phyloP scores from a whole-genome alignment of 2,329 filamentous ascomycete genomes.

The Helotiales sp. region DNA sequence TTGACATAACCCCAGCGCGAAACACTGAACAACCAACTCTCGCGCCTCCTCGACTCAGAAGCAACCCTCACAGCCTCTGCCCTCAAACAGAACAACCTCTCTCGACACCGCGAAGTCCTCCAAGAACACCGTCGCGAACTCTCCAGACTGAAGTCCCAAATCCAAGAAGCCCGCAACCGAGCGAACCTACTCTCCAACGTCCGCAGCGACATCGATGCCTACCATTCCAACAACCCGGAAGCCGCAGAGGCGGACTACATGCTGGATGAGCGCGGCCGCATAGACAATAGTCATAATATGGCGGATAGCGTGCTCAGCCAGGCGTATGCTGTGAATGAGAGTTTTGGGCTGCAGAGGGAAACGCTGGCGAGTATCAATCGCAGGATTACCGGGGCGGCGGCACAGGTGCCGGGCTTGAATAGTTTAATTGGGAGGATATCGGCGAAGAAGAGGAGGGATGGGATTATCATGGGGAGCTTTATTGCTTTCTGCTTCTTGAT shows the following conservation, averaged over 20 bases:
- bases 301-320: constrained; percentile 91
- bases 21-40: constrained; percentile 77
- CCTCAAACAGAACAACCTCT: constrained; percentile 95
- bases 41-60: constrained; percentile 91
- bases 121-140: constrained; percentile 86
- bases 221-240: constrained; percentile 80
- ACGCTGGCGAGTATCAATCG: constrained; percentile 87
- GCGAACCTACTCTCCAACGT: constrained; percentile 91
- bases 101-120: constrained; percentile 89
- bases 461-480: constrained; percentile 88
- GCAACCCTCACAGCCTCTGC: constrained; percentile 84
- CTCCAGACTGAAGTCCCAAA: constrained; percentile 70
- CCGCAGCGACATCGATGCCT: constrained; percentile 88
- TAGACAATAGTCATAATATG: constrained; percentile 89
- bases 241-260: constrained; percentile 94
- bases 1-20: constrained; percentile 68
- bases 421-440: constrained; percentile 90
- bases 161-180: constrained; percentile 80
- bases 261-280: constrained; percentile 82
- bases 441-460: constrained; percentile 91
- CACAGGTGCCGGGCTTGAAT: constrained; percentile 92
- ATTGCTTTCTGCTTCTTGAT: constrained; percentile 91
- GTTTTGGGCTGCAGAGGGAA: constrained; percentile 84
- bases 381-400: constrained; percentile 85
- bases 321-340: constrained; percentile 96